Conservation (phyloP, 2,329 filamentous ascomycete genomes). For the Periconia sp. region DNA sequence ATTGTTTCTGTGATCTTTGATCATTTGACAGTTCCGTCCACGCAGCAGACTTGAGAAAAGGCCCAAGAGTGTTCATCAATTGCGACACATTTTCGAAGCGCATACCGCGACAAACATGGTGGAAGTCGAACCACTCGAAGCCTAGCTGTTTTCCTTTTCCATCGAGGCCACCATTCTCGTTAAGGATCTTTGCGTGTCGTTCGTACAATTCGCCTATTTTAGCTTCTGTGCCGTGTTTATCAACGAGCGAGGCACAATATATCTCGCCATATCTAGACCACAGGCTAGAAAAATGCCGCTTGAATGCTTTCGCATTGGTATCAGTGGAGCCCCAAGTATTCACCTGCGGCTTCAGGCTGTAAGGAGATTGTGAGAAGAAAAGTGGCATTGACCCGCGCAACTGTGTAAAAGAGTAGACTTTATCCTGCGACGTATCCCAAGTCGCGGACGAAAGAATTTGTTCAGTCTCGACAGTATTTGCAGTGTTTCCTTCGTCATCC, state of each 20-base stretch:
- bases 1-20: constrained; percentile 59
- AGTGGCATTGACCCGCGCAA: constrained; percentile 89
- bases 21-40: constrained; percentile 68
- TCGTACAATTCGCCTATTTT: constrained; percentile 81
- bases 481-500: constrained; percentile 85
- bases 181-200: constrained; percentile 69
- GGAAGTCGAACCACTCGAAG: constrained; percentile 99
- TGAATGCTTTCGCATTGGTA: constrained; percentile 79
- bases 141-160: constrained; percentile 58
- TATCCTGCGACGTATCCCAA: constrained; percentile 65
- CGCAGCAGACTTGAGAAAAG: constrained; percentile 71
- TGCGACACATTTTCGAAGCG: constrained; percentile 93
- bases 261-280: constrained; percentile 73
- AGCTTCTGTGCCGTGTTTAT: constrained; percentile 83
- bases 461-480: constrained; percentile 93
- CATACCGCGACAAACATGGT: constrained; percentile 91
- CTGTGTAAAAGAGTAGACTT: constrained; percentile 84
- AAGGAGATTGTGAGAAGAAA: constrained; percentile 94
- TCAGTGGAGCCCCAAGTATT: constrained; percentile 80
- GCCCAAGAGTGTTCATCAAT: constrained; percentile 73
- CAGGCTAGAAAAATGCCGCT: constrained; percentile 77
- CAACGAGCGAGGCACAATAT: constrained; percentile 83
- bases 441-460: constrained; percentile 80
- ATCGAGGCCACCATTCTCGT: constrained; percentile 61
- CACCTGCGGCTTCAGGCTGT: constrained; percentile 87